Percentiles rank a stretch among this genome's conserved stretches.
These are phyloP conservation scores for Letharia columbiana DNA, from an alignment of 495 filamentous ascomycete genomes.

Conservation along the genomic window DNA sequence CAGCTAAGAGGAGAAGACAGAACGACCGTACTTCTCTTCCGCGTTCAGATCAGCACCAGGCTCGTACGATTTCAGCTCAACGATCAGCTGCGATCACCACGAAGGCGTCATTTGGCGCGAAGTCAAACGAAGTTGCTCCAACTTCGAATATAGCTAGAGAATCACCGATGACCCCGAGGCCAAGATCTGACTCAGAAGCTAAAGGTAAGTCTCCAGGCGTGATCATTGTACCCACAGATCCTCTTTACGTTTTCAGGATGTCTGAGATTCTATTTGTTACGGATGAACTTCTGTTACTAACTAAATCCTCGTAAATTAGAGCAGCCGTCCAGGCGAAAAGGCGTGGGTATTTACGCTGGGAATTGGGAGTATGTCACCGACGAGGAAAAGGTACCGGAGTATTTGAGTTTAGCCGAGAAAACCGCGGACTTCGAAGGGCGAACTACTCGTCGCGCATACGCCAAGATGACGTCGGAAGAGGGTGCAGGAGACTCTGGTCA, in stretches of 20 bases:
- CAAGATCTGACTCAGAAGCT: not conserved
- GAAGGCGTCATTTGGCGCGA: not conserved
- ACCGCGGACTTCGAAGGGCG: not conserved
- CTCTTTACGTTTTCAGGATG: not conserved
- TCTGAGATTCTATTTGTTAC: not conserved
- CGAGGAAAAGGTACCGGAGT: not conserved
- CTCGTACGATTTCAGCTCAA: not conserved
- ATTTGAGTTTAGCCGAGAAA: not conserved
- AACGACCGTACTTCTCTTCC: not conserved
- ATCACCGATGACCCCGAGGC: not conserved
- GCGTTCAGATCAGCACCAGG: not conserved
- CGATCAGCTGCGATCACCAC: not conserved
- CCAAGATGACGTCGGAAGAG: not conserved
- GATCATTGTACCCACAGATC: not conserved
- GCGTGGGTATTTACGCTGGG: not conserved
- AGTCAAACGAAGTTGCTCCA: not conserved
- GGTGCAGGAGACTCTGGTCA: not conserved
- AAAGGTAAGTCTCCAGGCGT: not conserved
- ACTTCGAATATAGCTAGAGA: not conserved
- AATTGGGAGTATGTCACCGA: slow-evolving; percentile 2
- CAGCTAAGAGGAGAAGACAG: not conserved
- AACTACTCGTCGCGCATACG: not conserved
- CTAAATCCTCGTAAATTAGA: not conserved
- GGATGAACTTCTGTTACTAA: not conserved
- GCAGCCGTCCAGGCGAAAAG: not conserved